Conservation (phyloP, 73 alveolate genomes). For the Stentor coeruleus region DNA sequence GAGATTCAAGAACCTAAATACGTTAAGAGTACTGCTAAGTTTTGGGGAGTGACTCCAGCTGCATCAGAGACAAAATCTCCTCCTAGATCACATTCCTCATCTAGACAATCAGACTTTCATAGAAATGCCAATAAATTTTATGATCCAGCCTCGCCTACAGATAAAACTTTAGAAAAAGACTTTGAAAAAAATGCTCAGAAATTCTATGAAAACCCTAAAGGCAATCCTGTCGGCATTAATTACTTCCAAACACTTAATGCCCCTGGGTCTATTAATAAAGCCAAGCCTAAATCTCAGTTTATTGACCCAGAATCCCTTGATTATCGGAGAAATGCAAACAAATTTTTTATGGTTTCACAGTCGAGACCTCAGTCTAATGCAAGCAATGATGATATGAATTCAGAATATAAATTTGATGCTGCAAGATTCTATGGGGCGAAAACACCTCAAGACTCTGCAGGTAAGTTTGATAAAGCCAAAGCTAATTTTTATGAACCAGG, state of each 20-base stretch:
- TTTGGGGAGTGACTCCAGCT: neutral
- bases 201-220: neutral
- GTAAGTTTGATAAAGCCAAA: too few relatives aligned
- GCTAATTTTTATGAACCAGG: too few relatives aligned
- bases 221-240: neutral
- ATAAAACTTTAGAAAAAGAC: neutral
- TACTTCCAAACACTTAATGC: neutral
- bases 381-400: neutral
- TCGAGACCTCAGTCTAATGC: neutral
- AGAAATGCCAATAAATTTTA: slow-evolving; percentile 12
- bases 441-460: neutral
- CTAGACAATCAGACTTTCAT: neutral
- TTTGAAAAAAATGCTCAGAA: slow-evolving; percentile 16
- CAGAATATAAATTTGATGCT: neutral
- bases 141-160: neutral
- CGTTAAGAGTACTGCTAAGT: neutral
- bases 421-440: neutral
- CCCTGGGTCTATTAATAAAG: slow-evolving; percentile 17
- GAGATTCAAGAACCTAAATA: neutral
- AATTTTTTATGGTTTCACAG: neutral
- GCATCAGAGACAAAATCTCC: neutral
- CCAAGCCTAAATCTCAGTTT: neutral
- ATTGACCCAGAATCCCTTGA: neutral
- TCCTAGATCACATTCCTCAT: neutral
- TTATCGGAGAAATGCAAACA: neutral